phyloP scores from a whole-genome alignment of 352 stramenopile species.

The Saprolegnia diclina region DNA sequence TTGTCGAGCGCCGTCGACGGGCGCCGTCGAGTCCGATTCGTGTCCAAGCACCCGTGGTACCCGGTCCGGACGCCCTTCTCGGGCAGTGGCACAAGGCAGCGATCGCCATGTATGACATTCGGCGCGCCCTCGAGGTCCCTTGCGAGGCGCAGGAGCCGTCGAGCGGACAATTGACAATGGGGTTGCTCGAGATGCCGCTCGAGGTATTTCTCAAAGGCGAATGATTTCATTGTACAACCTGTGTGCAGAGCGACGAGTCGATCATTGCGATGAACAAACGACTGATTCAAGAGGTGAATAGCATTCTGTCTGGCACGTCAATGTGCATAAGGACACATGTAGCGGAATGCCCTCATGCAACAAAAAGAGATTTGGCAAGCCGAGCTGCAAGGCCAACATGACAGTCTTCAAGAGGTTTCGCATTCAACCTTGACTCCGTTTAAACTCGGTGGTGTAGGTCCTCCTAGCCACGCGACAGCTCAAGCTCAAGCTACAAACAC shows the following conservation, averaged over 20 bases:
- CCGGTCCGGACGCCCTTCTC: background rate
- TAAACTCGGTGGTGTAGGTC: background rate
- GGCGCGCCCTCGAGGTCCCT: too few relatives aligned
- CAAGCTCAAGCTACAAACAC: conserved; percentile 6
- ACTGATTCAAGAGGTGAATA: conserved; percentile 8
- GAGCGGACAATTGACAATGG: too few relatives aligned
- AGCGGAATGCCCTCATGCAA: conserved; percentile 5
- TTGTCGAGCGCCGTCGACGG: background rate
- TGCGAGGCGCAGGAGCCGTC: too few relatives aligned
- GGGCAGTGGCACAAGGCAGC: background rate
- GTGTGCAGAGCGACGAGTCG: background rate
- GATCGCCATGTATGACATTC: conserved; percentile 1
- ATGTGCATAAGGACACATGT: background rate
- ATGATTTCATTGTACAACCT: too few relatives aligned
- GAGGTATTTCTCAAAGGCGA: too few relatives aligned
- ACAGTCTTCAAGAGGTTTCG: background rate
- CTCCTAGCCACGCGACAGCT: conserved; percentile 2
- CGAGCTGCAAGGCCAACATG: conserved; percentile 8
- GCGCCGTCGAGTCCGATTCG: background rate
- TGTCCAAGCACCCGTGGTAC: background rate
- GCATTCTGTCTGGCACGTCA: background rate
- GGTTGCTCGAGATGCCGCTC: too few relatives aligned
- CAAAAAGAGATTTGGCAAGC: conserved; percentile 15
- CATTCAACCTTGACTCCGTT: too few relatives aligned
- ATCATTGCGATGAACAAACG: conserved; percentile 14